Base-by-base conservation (phyloP, 2,329 filamentous ascomycete species). In the Hymenoscyphus fructigenus region DNA sequence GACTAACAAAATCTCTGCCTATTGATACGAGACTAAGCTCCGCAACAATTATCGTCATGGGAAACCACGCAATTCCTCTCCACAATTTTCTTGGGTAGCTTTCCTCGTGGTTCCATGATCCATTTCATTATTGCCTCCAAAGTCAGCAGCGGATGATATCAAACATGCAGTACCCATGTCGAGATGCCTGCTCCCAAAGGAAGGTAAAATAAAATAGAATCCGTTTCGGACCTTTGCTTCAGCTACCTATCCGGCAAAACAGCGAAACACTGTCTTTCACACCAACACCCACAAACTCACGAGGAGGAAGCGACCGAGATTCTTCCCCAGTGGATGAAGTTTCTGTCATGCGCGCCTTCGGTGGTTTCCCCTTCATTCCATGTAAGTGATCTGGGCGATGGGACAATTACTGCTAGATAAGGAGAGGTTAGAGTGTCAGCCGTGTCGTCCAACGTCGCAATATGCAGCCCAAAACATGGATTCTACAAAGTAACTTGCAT, bases 401-500 rank as follows among this genome's bases (percentile, higher is more conserved):
- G 34, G 34, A 36, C 34, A 36, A 36, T 36, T 36, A 36, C 14
- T 14, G 34, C 34, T 7, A 36, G 34, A 2, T 7, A 47, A 7
- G n/a, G 20, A 23, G 44, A 50, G 44, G 44, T 50, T 23, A 23
- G 57, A 66, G 62, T 68, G 69, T 65, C 65, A 67, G 64, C 66
- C 67, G 59, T 64, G 50, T 65, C 61, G 66, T 69, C 67, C 64
- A 68, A 69, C 68, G 66, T 71, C 66, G 67, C 62, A 72, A 72
- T 50, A 50, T 70, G 67, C 70, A 72, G 62, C 57, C 55, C 60
- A 56, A 59, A 60, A 57, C 23, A 67, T 67, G 63, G 44, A 50
- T 50, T 50, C 44, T 23, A 12, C 44, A 15, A 50, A 50, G 44
- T 12, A 23, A 50, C 44, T 50, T 50, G 44, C 44, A 50, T 50